These are phyloP conservation scores for Hymenoscyphus infarciens DNA, from an alignment of 2,329 filamentous ascomycete genomes.

Conservation along the genomic window DNA sequence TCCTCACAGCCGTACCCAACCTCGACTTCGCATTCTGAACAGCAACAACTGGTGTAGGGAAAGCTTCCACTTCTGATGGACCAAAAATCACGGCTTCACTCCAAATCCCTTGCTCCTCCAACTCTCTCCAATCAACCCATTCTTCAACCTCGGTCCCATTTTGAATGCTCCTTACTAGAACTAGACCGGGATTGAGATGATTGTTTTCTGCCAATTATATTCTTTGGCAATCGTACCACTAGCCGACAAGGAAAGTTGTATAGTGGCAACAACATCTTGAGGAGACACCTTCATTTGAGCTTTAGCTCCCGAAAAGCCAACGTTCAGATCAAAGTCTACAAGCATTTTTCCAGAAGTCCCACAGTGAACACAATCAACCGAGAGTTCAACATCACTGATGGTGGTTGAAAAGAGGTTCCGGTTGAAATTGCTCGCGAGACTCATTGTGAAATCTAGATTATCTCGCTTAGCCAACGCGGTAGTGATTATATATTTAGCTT, in stretches of 20 bases:
- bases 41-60: no score
- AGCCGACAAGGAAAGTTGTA: constrained; percentile 3
- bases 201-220: constrained; percentile 5
- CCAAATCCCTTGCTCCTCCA: background rate
- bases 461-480: constrained; percentile 2
- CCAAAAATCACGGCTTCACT: background rate
- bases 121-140: background rate
- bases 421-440: constrained; percentile 9
- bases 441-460: constrained; percentile 8
- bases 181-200: constrained; percentile 4
- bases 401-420: constrained; percentile 6
- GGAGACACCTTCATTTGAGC: constrained; percentile 5
- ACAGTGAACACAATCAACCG: constrained; percentile 8
- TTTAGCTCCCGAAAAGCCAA: background rate
- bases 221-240: constrained; percentile 5
- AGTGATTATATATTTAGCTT: no score
- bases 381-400: constrained; percentile 4
- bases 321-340: constrained; percentile 6
- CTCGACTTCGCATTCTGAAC: no score
- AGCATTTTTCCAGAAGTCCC: background rate
- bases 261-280: constrained; percentile 5
- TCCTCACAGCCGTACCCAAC: no score
- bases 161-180: background rate
- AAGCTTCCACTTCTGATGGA: background rate
- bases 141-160: background rate